These are phyloP conservation scores for Melampsora americana DNA, from an alignment of 1,284 basidiomycete genomes.

Conservation along the genomic window DNA sequence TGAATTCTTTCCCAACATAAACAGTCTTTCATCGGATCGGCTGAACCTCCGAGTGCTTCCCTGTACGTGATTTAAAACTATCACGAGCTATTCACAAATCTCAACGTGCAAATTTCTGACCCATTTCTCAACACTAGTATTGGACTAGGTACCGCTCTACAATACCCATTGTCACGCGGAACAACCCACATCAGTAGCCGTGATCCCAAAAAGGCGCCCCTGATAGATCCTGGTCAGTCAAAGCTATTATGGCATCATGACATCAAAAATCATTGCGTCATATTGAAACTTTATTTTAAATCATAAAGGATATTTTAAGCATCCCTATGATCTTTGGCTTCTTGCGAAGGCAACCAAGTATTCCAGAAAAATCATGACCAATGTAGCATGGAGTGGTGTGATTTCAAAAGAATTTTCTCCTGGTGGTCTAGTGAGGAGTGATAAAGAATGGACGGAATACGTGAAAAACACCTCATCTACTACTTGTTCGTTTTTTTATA, in stretches of 20 bases:
- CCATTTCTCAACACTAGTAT: not conserved
- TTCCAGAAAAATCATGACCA: slow-evolving; percentile 24
- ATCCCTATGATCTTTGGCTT: slow-evolving; percentile 40
- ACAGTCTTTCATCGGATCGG: slow-evolving; percentile 6
- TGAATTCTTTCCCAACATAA: not conserved
- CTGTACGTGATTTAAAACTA: not conserved
- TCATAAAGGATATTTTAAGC: slow-evolving; percentile 13
- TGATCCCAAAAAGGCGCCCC: slow-evolving; percentile 2
- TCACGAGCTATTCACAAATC: no score
- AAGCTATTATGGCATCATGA: not conserved
- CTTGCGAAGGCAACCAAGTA: slow-evolving; percentile 27
- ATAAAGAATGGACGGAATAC: slow-evolving; percentile 17
- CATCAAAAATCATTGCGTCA: not conserved
- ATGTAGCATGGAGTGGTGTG: not conserved
- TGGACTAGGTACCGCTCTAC: slow-evolving; percentile 18
- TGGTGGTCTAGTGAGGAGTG: slow-evolving; percentile 16
- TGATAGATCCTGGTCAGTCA: slow-evolving; percentile 38
- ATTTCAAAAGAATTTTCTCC: slow-evolving; percentile 24
- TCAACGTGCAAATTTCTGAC: not conserved
- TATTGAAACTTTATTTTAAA: not conserved
- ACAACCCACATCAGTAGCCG: slow-evolving; percentile 23
- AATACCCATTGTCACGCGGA: slow-evolving; percentile 40
- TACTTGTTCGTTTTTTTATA: slow-evolving; percentile 27
- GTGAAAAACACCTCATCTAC: slow-evolving; percentile 25
- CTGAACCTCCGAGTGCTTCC: slow-evolving; percentile 19